phyloP scores from a whole-genome alignment of 352 stramenopile species.

The Phytophthora aleatoria region DNA sequence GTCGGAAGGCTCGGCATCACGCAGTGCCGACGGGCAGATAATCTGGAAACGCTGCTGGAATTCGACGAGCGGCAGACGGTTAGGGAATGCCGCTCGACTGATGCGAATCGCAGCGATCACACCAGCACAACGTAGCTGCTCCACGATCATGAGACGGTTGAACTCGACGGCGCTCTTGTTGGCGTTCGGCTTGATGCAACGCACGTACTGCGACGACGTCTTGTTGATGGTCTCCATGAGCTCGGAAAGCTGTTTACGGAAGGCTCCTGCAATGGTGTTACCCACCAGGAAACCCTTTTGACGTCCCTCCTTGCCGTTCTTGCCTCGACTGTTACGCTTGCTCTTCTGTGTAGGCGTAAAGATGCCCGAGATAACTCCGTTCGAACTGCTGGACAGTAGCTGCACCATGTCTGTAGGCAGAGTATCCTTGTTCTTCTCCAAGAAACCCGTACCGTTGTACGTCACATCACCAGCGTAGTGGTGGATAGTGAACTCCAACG shows the following conservation, averaged over 20 bases:
- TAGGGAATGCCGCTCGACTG: conserved; percentile 86
- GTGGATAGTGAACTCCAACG: conserved; percentile 78
- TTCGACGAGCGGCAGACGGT: conserved; percentile 90
- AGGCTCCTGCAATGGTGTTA: conserved; percentile 84
- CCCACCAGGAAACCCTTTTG: conserved; percentile 83
- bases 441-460: conserved; percentile 76
- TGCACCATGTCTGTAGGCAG: conserved; percentile 81
- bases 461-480: conserved; percentile 86
- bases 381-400: conserved; percentile 66
- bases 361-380: conserved; percentile 67
- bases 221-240: conserved; percentile 90
- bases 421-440: conserved; percentile 91
- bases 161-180: conserved; percentile 86
- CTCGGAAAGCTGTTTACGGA: conserved; percentile 85
- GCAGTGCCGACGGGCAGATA: conserved; percentile 74
- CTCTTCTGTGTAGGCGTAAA: conserved; percentile 50
- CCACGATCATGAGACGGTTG: conserved; percentile 88
- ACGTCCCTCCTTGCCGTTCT: conserved; percentile 52
- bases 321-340: conserved; percentile 47
- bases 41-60: conserved; percentile 87
- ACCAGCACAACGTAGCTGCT: conserved; percentile 89
- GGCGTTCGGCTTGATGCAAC: conserved; percentile 92
- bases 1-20: conserved; percentile 50
- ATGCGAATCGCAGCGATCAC: conserved; percentile 91
- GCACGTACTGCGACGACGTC: conserved; percentile 89